Base-by-base conservation (phyloP, 148 eudicot genomes). In the Spergularia bocconei region DNA sequence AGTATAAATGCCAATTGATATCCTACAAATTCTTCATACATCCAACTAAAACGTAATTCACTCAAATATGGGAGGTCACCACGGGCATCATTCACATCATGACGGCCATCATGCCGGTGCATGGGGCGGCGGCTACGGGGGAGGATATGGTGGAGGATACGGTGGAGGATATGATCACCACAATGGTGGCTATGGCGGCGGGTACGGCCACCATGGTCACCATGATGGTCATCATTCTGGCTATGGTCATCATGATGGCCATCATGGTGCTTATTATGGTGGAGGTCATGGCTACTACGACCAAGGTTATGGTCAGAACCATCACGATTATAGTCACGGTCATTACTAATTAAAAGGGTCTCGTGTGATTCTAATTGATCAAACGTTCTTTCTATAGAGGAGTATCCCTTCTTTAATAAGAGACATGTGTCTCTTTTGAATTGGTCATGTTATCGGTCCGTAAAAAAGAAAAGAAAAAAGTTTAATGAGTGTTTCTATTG, bases 81-180 rank as follows among this genome's bases (percentile, higher is more conserved):
- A 62, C 17, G 65, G 65, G 65, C 41, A 25, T 62, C 65, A 62
- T 13, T 29, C 36, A 29, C 33, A 62, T 29, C 36, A 21, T 60
- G 13, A 60, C 25, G 65, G 65, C 25, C 65, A 61, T 25, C 48
- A 44, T 44, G 48, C 48, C 48, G 48, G 48, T 44, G 48, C 48
- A 44, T 44, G 48, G 48, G 48, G 48, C 5, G 48, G 48, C 10
- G 48, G 48, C 7, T 44, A 44, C 48, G 48, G 48, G 4, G 9
- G 48, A 0, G 48, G 48, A 44, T 44, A 44, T 10, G 10, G 10
- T 10, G 48, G 48, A 44, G 48, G 65, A 5, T 25, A 62, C 12
- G 65, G 65, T 25, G 65, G 65, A 29, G 65, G 65, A 33, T 19
- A 65, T 39, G 47, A 65, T 65, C 44, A 36, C 23, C 33, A 36